These are phyloP conservation scores for Chaetomium olivaceum DNA, from an alignment of 2,329 filamentous ascomycete genomes.

Conservation along the genomic window DNA sequence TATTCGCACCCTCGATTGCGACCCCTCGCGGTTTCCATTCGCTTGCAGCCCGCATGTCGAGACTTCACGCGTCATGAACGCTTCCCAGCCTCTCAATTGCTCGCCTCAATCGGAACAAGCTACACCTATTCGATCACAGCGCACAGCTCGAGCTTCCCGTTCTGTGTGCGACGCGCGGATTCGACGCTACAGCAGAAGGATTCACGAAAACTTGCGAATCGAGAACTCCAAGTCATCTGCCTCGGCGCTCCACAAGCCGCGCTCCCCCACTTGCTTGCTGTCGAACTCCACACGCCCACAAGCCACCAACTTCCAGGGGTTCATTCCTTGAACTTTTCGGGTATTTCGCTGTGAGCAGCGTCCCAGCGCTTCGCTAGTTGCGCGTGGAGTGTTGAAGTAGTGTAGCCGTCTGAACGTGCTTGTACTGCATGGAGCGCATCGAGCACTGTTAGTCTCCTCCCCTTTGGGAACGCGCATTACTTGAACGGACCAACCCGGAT, in stretches of 20 bases:
- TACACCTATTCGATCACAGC: conserved; percentile 27
- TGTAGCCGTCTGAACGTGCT: not conserved
- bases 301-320: conserved; percentile 11
- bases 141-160: conserved; percentile 16
- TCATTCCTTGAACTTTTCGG: conserved; percentile 3
- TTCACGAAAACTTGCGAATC: conserved; percentile 25
- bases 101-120: conserved; percentile 26
- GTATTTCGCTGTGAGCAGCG: conserved; percentile 8
- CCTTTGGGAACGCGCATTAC: conserved; percentile 25
- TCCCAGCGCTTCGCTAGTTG: conserved; percentile 9
- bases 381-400: not conserved
- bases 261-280: conserved; percentile 2
- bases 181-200: conserved; percentile 12
- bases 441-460: conserved; percentile 20
- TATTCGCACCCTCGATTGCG: not conserved
- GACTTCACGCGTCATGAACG: conserved; percentile 23
- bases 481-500: conserved; percentile 28
- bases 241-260: conserved; percentile 12
- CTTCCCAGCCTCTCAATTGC: conserved; percentile 34
- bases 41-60: conserved; percentile 22
- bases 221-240: conserved; percentile 8
- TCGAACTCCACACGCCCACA: conserved; percentile 16
- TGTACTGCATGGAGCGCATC: conserved; percentile 17
- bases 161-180: conserved; percentile 22
- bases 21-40: conserved; percentile 16